These are phyloP conservation scores for Cutaneotrichosporon daszewskae DNA, from an alignment of 1,284 basidiomycete species.

Conservation along the genomic window DNA sequence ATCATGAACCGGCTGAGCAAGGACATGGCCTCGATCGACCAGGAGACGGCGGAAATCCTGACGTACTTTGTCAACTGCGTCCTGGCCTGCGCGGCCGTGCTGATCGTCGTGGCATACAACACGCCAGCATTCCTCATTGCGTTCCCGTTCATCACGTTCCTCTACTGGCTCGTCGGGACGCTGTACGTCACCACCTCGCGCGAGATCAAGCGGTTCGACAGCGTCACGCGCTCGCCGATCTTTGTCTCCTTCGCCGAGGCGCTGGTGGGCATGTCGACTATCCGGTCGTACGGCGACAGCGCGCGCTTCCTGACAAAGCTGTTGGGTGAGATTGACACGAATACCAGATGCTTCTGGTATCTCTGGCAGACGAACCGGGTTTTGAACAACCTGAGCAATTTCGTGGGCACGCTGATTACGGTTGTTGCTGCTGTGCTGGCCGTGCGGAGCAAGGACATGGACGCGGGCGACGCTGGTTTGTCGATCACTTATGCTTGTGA, in stretches of 20 bases:
- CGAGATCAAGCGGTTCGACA: slow-evolving; percentile 55
- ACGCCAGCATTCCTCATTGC: slow-evolving; percentile 47
- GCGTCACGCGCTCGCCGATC: slow-evolving; percentile 53
- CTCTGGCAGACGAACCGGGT: slow-evolving; percentile 50
- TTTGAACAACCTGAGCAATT: slow-evolving; percentile 48
- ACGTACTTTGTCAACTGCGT: slow-evolving; percentile 43
- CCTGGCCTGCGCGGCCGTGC: slow-evolving; percentile 34
- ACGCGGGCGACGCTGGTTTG: slow-evolving; percentile 45
- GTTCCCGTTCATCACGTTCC: slow-evolving; percentile 44
- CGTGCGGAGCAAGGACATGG: slow-evolving; percentile 39
- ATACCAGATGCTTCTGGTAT: slow-evolving; percentile 47
- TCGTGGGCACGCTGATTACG: slow-evolving; percentile 49
- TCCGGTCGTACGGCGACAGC: slow-evolving; percentile 52
- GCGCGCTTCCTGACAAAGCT: slow-evolving; percentile 49
- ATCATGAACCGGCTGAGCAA: slow-evolving; percentile 53
- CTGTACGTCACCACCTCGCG: slow-evolving; percentile 51
- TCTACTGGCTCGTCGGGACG: slow-evolving; percentile 48
- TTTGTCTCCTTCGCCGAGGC: slow-evolving; percentile 53
- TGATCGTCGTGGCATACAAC: slow-evolving; percentile 41
- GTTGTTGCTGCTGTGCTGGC: slow-evolving; percentile 49
- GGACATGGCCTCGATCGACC: slow-evolving; percentile 52
- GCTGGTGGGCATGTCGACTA: slow-evolving; percentile 50
- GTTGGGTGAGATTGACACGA: slow-evolving; percentile 49
- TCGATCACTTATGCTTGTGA: slow-evolving; percentile 42
- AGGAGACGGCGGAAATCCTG: slow-evolving; percentile 44